These are phyloP conservation scores for Mortierella sp. DNA, from an alignment of 371 early-diverging fungal species.

Conservation along the genomic window DNA sequence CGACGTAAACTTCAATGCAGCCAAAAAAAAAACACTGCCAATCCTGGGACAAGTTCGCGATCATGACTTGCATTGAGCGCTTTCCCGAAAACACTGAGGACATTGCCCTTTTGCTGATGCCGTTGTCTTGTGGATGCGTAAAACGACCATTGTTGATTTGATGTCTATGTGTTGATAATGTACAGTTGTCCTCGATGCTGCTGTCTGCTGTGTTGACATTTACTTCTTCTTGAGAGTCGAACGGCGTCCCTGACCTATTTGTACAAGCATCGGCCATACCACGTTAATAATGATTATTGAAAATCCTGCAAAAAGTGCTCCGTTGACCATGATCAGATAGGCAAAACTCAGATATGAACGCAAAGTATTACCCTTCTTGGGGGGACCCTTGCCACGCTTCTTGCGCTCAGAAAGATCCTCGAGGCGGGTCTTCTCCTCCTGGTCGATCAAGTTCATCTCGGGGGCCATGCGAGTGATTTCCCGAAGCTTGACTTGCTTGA, in stretches of 20 bases:
- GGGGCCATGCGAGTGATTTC: slow-evolving; percentile 73
- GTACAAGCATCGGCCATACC: not conserved
- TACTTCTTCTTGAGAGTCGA: slow-evolving; percentile 75
- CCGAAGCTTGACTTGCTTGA: slow-evolving; percentile 67
- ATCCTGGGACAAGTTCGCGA: too few species aligned
- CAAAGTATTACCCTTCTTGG: slow-evolving; percentile 78
- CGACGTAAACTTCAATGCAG: too few species aligned
- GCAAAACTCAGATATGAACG: not conserved
- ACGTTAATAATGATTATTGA: slow-evolving; percentile 1
- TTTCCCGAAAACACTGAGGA: not conserved
- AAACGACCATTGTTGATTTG: slow-evolving; percentile 2
- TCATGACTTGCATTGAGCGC: too few species aligned
- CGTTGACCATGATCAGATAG: not conserved
- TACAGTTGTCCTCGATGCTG: slow-evolving; percentile 19
- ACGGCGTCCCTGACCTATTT: slow-evolving; percentile 72
- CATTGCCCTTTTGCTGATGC: not conserved
- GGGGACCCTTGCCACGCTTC: slow-evolving; percentile 86
- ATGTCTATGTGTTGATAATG: slow-evolving; percentile 15
- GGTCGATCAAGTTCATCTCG: slow-evolving; percentile 71
- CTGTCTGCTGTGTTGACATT: slow-evolving; percentile 10
- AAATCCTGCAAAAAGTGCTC: not conserved
- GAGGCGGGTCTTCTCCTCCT: slow-evolving; percentile 76
- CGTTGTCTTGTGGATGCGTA: not conserved
- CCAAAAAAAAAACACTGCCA: too few species aligned
- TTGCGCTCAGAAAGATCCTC: slow-evolving; percentile 78